Evolutionary conservation across 2,329 filamentous ascomycete species (phyloP).

Genomic region (Alternaria rosae): DNA sequence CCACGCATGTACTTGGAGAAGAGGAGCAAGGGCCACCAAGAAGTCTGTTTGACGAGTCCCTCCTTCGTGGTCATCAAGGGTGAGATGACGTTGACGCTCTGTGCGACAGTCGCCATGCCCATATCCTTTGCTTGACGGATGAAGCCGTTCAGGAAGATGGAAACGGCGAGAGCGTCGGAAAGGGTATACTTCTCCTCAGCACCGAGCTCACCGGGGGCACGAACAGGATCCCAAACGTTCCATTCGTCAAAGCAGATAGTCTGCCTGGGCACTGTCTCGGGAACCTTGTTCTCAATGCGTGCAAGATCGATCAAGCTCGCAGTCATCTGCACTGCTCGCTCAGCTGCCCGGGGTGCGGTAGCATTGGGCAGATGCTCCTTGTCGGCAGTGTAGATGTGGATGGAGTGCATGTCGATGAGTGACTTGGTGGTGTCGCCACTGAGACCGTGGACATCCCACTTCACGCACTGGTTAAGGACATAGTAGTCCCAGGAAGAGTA

Average conservation of each 20-base stretch:
- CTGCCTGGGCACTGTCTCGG: conserved; percentile 65
- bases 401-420: conserved; percentile 80
- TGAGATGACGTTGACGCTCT: conserved; percentile 79
- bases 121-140: conserved; percentile 73
- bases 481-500: conserved; percentile 75
- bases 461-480: conserved; percentile 73
- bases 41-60: conserved; percentile 74
- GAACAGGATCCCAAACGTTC: conserved; percentile 81
- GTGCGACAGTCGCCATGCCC: conserved; percentile 81
- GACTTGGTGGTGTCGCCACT: conserved; percentile 55
- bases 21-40: conserved; percentile 76
- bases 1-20: conserved; percentile 79
- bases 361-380: conserved; percentile 51
- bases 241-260: conserved; percentile 85
- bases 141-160: conserved; percentile 78
- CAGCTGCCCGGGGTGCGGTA: conserved; percentile 70
- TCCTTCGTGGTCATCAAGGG: conserved; percentile 74
- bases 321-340: conserved; percentile 76
- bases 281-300: conserved; percentile 71
- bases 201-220: conserved; percentile 74
- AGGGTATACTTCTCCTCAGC: conserved; percentile 76
- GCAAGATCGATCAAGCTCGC: conserved; percentile 75
- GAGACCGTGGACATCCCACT: conserved; percentile 59
- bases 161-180: conserved; percentile 77
- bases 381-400: conserved; percentile 77